Evolutionary conservation across 192 early-diverging fungal genomes (phyloP).

Genomic region (Cladochytrium replicatum): DNA sequence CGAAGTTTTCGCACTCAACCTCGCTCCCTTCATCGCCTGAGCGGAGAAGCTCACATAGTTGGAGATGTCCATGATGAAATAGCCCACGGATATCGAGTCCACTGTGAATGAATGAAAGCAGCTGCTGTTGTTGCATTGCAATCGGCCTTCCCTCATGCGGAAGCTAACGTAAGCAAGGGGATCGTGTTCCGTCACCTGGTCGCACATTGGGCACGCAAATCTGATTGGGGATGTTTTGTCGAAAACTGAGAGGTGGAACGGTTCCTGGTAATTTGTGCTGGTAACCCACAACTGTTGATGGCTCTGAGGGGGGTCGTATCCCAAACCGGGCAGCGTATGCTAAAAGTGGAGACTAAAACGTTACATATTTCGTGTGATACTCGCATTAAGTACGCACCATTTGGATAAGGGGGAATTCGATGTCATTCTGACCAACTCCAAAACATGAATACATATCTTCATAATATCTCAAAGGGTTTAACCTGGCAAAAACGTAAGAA

Average conservation of each 20-base stretch:
- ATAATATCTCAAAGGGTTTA: slow-evolving; percentile 44
- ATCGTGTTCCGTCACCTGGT: neutral
- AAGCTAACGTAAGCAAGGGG: slow-evolving; percentile 17
- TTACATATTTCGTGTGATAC: slow-evolving; percentile 31
- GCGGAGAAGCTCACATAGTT: neutral
- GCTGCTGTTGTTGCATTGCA: slow-evolving; percentile 10
- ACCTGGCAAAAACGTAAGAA: no score
- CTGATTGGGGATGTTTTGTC: slow-evolving; percentile 20
- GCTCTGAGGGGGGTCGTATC: slow-evolving; percentile 22
- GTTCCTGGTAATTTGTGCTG: slow-evolving; percentile 15
- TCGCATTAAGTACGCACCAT: slow-evolving; percentile 36
- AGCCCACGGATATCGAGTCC: slow-evolving; percentile 14
- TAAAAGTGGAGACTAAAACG: no score
- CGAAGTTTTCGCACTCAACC: slow-evolving; percentile 7
- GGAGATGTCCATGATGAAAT: slow-evolving; percentile 16
- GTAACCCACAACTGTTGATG: slow-evolving; percentile 24
- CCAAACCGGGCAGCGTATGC: slow-evolving; percentile 26
- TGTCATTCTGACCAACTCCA: no score
- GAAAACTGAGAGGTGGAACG: slow-evolving; percentile 20
- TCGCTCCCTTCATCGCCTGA: neutral
- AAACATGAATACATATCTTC: slow-evolving; percentile 49
- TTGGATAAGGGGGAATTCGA: no score
- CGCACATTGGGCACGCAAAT: slow-evolving; percentile 27
- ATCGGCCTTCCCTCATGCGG: slow-evolving; percentile 18
- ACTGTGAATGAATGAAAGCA: slow-evolving; percentile 11